Evolutionary conservation across 2,329 filamentous ascomycete genomes (phyloP), one percentile per base, ranked within the genome.

Genomic region (Blastomyces parvus): DNA sequence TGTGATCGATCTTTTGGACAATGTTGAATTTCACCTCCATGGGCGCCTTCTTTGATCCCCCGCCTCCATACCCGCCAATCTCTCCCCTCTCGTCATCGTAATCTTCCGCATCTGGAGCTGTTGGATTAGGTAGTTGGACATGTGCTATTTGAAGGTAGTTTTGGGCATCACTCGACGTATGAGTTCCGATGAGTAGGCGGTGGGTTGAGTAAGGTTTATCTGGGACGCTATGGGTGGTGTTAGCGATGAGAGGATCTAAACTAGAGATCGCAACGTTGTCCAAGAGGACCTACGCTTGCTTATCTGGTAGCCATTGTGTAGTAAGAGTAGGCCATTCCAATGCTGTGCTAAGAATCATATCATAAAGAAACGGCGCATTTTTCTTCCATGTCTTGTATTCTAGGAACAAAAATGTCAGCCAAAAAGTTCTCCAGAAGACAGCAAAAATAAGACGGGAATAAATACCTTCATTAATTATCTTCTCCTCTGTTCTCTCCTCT

Each of bases 351-450:
- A 97, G 83, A 68, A 99, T 94, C 86, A 97, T 90, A 76, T 99
- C 94, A 77, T 99, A 99, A 70, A 99, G 88, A 74, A 97, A 97
- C 3, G 94, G 92, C 68, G 90, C 91, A 78, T 99, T 99, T 82
- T 99, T 99, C 83, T 99, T 99, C 94, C 94, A 99, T 68, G 93
- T 97, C 77, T 99, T 99, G 84, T 99, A 99, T 76, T 99, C 94
- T 91, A 70, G 50, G 44, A 27, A 56, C 11, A n/a, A 6, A 25
- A 58, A 27, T 42, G 56, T 44, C 13, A 58, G 38, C 9, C 13
- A 22, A 27, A 27, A 9, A 17, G n/a, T 8, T 5, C n/a, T n/a
- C 30, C 4, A n/a, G 30, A 1, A n/a, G 52, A 36, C 2, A 42
- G 56, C 36, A 33, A 19, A 46, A n/a, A 59, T 30, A 27, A 22